Evolutionary conservation across 441 rosid species (phyloP).

Genomic region (Croton laevigatus): DNA sequence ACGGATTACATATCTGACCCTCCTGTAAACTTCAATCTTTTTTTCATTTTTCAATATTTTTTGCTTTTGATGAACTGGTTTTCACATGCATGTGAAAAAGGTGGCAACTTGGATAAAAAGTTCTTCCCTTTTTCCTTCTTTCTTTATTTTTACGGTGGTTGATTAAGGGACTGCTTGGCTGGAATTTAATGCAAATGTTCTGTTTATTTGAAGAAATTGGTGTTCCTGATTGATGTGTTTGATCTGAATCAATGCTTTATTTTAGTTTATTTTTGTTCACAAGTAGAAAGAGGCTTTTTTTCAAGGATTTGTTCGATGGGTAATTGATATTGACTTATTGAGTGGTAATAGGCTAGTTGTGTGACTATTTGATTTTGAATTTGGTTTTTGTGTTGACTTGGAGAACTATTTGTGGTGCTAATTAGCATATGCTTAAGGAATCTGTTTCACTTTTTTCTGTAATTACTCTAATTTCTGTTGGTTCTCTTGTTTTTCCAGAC

Average conservation of each 20-base stretch:
- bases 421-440: background rate
- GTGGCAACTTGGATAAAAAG: background rate
- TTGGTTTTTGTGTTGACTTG: background rate
- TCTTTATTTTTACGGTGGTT: background rate
- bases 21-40: slow-evolving; percentile 30
- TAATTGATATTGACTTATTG: background rate
- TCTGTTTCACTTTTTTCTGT: background rate
- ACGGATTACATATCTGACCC: slow-evolving; percentile 49
- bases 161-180: too few species aligned
- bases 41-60: background rate
- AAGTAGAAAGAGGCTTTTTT: background rate
- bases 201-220: too few species aligned
- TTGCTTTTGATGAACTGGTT: background rate
- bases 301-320: background rate
- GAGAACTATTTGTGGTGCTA: background rate
- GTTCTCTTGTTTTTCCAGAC: slow-evolving; percentile 35
- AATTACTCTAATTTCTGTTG: too few species aligned
- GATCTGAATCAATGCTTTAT: too few species aligned
- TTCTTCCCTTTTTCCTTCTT: background rate
- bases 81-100: background rate
- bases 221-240: too few species aligned
- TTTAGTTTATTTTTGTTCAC: too few species aligned
- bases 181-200: too few species aligned
- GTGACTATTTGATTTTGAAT: background rate
- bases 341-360: background rate